phyloP scores from a whole-genome alignment of 2,329 filamentous ascomycete genomes.

The Botrytis elliptica region DNA sequence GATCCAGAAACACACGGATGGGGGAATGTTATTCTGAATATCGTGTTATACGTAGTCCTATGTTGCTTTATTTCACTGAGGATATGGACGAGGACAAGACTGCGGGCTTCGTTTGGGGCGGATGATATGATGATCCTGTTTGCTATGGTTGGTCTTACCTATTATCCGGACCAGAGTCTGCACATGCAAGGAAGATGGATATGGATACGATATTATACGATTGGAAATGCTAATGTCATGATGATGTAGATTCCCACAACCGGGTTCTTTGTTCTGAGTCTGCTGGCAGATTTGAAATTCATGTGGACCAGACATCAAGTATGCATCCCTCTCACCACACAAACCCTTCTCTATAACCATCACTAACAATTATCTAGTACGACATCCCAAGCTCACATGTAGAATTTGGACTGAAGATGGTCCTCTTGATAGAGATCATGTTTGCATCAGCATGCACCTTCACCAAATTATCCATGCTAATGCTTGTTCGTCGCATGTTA shows the following conservation, averaged over 20 bases:
- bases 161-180: neutral
- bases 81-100: conserved; percentile 46
- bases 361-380: conserved; percentile 35
- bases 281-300: conserved; percentile 40
- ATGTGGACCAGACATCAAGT: conserved; percentile 42
- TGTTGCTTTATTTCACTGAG: conserved; percentile 45
- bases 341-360: neutral
- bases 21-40: conserved; percentile 44
- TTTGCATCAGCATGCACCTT: conserved; percentile 41
- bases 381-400: conserved; percentile 41
- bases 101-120: conserved; percentile 47
- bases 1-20: conserved; percentile 47
- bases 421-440: conserved; percentile 42
- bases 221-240: neutral
- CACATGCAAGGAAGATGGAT: neutral
- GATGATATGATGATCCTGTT: conserved; percentile 49
- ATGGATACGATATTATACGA: neutral
- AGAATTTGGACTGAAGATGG: conserved; percentile 42
- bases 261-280: conserved; percentile 41
- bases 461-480: conserved; percentile 44
- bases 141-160: conserved; percentile 39
- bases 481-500: conserved; percentile 34
- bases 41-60: conserved; percentile 43
- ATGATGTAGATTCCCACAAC: conserved; percentile 38
- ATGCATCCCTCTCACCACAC: neutral